phyloP scores from a whole-genome alignment of 208 protist genomes.

The Kentomonas sorsogonicus region DNA sequence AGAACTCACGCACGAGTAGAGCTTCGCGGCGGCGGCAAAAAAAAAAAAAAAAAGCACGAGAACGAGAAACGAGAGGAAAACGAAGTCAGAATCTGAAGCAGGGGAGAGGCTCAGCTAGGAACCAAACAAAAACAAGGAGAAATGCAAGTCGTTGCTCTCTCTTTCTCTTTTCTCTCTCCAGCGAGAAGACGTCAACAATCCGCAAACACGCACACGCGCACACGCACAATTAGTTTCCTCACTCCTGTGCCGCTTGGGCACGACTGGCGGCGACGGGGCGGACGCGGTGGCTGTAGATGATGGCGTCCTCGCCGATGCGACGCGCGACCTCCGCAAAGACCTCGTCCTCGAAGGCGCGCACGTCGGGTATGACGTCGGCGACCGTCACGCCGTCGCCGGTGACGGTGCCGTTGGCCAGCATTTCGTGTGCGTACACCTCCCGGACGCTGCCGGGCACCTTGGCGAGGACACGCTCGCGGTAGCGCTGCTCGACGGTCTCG shows the following conservation, averaged over 20 bases:
- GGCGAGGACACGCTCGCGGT: conserved; percentile 25
- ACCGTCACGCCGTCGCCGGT: conserved; percentile 26
- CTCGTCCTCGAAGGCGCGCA: conserved; percentile 28
- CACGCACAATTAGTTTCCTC: not conserved
- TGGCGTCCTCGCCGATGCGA: conserved; percentile 27
- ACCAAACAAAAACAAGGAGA: too few relatives aligned
- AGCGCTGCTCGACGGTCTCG: conserved; percentile 34
- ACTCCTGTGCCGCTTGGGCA: too few relatives aligned
- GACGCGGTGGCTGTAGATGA: conserved; percentile 21
- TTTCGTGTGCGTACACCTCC: conserved; percentile 40
- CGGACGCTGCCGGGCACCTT: conserved; percentile 10
- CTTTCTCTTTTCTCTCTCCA: not conserved
- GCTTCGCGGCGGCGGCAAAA: not conserved
- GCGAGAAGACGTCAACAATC: not conserved
- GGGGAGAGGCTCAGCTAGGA: too few relatives aligned
- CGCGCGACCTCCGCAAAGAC: conserved; percentile 19
- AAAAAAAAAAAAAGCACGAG: conserved; percentile 6
- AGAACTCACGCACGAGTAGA: too few relatives aligned
- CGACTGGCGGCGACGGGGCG: not conserved
- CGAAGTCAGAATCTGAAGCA: not conserved
- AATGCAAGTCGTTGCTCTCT: too few relatives aligned
- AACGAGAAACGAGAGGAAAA: not conserved
- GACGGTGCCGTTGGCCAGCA: conserved; percentile 51
- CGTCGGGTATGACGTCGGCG: conserved; percentile 29
- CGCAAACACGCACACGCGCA: not conserved